Evolutionary conservation across 2,329 filamentous ascomycete species (phyloP), one percentile per base, ranked within the genome.

Genomic region (Chaetoscypha palmicola): DNA sequence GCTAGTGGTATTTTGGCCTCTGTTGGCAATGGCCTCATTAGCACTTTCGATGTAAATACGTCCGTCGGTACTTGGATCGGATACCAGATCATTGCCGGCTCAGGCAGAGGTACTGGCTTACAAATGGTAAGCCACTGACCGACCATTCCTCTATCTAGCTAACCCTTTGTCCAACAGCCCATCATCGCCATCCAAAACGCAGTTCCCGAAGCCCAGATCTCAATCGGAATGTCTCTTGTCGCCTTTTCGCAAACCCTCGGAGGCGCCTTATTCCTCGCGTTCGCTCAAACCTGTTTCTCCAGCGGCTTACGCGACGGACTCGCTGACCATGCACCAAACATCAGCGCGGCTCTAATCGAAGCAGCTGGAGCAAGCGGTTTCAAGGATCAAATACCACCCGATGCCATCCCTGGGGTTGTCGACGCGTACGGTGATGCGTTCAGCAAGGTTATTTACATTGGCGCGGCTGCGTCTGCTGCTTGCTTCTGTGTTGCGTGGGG

Each of bases 301-400:
- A 38, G 30, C 4, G 34, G 23, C 10, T 40, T 57, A 3, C 31
- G 34, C 58, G 37, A 57, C 0, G 59, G 62, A 32, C 52, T 73
- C 0, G 38, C 47, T 0, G 17, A 43, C 5, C 59, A 61, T 24
- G 64, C 63, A 3, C 66, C 64, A 2, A 33, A 39, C 4, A 52
- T 67, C 4, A 48, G 64, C 33, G 51, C 62, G 0, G 32, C 56
- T 3, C 48, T 51, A 0, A 58, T 73, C 0, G 60, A 71, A 7
- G 47, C 53, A 3, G 69, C 69, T 1, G 71, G 58, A 20, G 69
- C 68, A 2, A 66, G 65, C 0, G 62, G 54, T 1, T 64, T 72
- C 28, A 56, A 62, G 9, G 43, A 47, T 0, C 50, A 65, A 17
- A 59, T 72, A 0, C 31, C 52, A 1, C 19, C 49, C 2, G 45